Conservation (phyloP, 139 green algal species). For the Tetradesmus lagerheimii region DNA sequence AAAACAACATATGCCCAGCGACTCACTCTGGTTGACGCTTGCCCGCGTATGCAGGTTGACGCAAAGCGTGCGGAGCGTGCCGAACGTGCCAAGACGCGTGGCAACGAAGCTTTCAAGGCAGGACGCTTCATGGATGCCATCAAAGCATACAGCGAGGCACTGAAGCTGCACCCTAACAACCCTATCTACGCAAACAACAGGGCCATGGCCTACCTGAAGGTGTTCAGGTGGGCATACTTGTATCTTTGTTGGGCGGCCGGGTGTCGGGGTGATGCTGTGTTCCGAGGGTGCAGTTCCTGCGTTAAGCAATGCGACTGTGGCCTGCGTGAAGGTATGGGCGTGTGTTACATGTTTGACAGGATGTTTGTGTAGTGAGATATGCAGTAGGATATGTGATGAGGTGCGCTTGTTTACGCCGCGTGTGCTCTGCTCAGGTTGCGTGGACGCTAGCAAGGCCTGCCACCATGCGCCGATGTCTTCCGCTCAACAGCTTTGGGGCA, state of each 20-base stretch:
- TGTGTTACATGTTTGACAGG: no score
- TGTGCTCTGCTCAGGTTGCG: not conserved
- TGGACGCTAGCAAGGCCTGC: slow-evolving; percentile 65
- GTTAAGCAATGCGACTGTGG: slow-evolving; percentile 70
- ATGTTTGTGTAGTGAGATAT: no score
- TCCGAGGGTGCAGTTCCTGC: no score
- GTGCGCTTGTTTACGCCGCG: no score
- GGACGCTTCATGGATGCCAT: slow-evolving; percentile 55
- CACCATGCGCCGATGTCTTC: slow-evolving; percentile 55
- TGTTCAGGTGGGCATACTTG: slow-evolving; percentile 64
- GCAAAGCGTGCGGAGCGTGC: slow-evolving; percentile 56
- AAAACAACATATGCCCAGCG: no score
- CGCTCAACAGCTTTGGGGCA: slow-evolving; percentile 54
- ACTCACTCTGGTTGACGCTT: no score
- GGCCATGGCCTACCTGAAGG: slow-evolving; percentile 68
- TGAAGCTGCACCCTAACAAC: slow-evolving; percentile 53
- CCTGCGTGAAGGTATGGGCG: slow-evolving; percentile 66
- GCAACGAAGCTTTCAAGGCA: slow-evolving; percentile 64
- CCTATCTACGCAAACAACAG: slow-evolving; percentile 70
- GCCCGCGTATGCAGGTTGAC: slow-evolving; percentile 47
- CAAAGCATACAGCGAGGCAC: slow-evolving; percentile 64
- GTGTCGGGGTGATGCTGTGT: not conserved
- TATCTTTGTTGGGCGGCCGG: no score
- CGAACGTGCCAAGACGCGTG: slow-evolving; percentile 63
- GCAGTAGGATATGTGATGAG: no score